phyloP scores from a whole-genome alignment of 2,329 filamentous ascomycete genomes.

The Fusarium pseudograminearum region DNA sequence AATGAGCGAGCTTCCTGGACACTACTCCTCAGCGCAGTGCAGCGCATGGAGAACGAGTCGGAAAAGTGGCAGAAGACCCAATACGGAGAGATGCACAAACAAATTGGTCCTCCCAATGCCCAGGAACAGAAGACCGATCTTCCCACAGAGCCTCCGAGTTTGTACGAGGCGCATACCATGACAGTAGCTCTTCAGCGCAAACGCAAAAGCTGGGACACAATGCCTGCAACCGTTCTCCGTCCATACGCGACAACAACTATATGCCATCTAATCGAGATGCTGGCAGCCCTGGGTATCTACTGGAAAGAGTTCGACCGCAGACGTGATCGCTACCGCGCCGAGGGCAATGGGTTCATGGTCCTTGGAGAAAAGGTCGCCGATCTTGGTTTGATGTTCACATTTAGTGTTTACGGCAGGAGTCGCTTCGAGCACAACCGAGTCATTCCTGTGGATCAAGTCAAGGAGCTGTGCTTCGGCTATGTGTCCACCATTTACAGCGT shows the following conservation, averaged over 20 bases:
- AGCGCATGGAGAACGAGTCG: conserved; percentile 63
- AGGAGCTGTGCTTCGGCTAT: conserved; percentile 67
- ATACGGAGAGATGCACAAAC: conserved; percentile 45
- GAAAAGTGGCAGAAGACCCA: conserved; percentile 59
- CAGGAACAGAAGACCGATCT: conserved; percentile 34
- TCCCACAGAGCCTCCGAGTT: conserved; percentile 42
- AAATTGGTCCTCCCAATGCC: conserved; percentile 37
- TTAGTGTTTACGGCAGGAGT: conserved; percentile 63
- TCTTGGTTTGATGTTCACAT: conserved; percentile 66
- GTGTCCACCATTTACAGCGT: conserved; percentile 66
- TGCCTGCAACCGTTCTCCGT: conserved; percentile 60
- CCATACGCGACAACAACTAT: conserved; percentile 68
- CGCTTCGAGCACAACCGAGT: conserved; percentile 63
- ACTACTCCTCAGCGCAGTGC: conserved; percentile 61
- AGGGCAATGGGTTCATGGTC: conserved; percentile 67
- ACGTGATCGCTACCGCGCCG: conserved; percentile 64
- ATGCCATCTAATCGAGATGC: conserved; percentile 66
- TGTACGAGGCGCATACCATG: conserved; percentile 55
- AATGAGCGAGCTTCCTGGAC: conserved; percentile 69
- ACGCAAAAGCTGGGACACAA: conserved; percentile 64
- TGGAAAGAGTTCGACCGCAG: conserved; percentile 69
- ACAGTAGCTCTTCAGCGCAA: conserved; percentile 61
- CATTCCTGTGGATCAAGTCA: conserved; percentile 65
- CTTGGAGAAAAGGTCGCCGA: conserved; percentile 61
- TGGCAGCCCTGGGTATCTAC: conserved; percentile 66